Percentiles rank a stretch among this genome's conserved stretches.
Evolutionary conservation across 78 protist genomes (phyloP).

Genomic region (Dictyostelium brefeldianum): DNA sequence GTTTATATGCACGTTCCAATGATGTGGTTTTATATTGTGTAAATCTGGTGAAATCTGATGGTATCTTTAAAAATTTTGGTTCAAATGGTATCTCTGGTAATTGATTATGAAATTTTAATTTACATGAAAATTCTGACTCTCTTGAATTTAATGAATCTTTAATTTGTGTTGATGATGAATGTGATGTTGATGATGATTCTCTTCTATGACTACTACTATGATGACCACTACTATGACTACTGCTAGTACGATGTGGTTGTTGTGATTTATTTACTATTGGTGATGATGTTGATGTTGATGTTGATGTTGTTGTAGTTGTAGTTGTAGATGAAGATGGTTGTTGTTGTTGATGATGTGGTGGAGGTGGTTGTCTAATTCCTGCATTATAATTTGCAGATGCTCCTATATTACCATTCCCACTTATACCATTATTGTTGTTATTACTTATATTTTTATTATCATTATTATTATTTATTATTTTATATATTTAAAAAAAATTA

Average conservation of each 20-base stretch:
- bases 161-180: not conserved
- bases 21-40: constrained; percentile 65
- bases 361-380: constrained; percentile 13
- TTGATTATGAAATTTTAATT: constrained; percentile 30
- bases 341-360: not conserved
- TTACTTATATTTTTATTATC: not conserved
- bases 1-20: constrained; percentile 50
- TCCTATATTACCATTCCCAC: constrained; percentile 24
- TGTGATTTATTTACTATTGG: not conserved
- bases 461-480: not conserved
- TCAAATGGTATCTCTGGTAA: constrained; percentile 70
- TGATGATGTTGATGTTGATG: not conserved
- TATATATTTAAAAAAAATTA: not conserved
- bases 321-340: not conserved
- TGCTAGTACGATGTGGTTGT: not conserved
- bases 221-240: not conserved
- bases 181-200: not conserved
- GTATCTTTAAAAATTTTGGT: constrained; percentile 57
- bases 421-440: not conserved
- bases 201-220: not conserved
- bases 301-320: not conserved
- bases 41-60: constrained; percentile 41
- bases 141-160: constrained; percentile 20
- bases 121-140: constrained; percentile 34
- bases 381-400: not conserved